phyloP scores from a whole-genome alignment of 768 basidiomycete genomes.

The Leccinum variicolor region DNA sequence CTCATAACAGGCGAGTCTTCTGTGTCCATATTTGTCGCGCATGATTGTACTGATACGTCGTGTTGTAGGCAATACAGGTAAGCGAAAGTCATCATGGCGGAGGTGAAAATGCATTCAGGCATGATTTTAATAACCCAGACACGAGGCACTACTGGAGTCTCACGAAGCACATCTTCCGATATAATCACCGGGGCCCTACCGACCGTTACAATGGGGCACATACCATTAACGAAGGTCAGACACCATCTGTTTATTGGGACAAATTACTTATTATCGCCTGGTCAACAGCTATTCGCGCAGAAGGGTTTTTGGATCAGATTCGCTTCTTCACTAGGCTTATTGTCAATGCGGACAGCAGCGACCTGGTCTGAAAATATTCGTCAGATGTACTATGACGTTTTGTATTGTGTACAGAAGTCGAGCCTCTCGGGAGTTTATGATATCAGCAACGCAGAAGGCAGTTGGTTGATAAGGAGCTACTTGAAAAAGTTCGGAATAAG shows the following conservation, averaged over 20 bases:
- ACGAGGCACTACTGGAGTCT: slow-evolving; percentile 45
- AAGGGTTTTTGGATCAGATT: slow-evolving; percentile 30
- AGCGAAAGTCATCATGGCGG: slow-evolving; percentile 11
- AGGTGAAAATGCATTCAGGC: slow-evolving; percentile 17
- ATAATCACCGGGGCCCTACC: slow-evolving; percentile 29
- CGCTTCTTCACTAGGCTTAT: slow-evolving; percentile 32
- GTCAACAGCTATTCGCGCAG: slow-evolving; percentile 25
- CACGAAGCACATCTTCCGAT: slow-evolving; percentile 46
- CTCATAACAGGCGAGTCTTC: slow-evolving; percentile 15
- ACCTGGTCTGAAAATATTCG: slow-evolving; percentile 9
- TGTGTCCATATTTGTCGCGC: not conserved
- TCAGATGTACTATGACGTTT: not conserved
- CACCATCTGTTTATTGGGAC: not conserved
- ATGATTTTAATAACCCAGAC: slow-evolving; percentile 27
- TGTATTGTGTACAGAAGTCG: not conserved
- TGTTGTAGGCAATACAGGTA: slow-evolving; percentile 21
- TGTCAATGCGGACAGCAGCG: slow-evolving; percentile 31
- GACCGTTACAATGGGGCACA: slow-evolving; percentile 36
- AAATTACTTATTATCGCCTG: slow-evolving; percentile 6
- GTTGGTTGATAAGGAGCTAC: too few species aligned
- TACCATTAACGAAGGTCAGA: slow-evolving; percentile 30
- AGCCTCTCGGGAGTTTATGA: not conserved
- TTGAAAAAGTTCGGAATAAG: too few species aligned
- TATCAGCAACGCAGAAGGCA: not conserved
- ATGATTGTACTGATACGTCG: slow-evolving; percentile 1